These are phyloP conservation scores for Tricholoma furcatifolium DNA, from an alignment of 768 basidiomycete genomes.

Conservation along the genomic window DNA sequence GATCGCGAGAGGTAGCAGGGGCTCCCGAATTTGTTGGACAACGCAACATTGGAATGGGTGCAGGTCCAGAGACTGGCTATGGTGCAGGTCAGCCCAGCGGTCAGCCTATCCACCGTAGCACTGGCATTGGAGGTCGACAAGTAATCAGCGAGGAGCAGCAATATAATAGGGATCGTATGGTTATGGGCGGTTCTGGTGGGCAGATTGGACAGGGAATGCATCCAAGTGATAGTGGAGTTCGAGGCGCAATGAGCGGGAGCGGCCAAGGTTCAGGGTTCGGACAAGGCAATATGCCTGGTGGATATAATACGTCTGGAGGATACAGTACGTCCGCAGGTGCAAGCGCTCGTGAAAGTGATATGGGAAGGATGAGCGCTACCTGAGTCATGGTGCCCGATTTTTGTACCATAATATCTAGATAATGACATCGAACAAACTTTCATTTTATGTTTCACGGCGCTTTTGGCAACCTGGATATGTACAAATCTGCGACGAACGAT, in stretches of 20 bases:
- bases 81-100: not conserved
- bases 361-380: not conserved
- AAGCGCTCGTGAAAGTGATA: not conserved
- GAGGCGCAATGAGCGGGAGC: not conserved
- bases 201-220: not conserved
- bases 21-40: conserved; percentile 4
- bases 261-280: not conserved
- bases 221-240: not conserved
- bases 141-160: not conserved
- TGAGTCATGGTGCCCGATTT: not conserved
- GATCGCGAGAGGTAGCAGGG: not conserved
- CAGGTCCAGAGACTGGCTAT: not conserved
- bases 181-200: not conserved
- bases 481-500: too few relatives aligned
- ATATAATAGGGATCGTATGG: conserved; percentile 2
- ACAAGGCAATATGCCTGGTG: conserved; percentile 9
- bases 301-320: not conserved
- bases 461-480: too few relatives aligned
- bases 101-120: conserved; percentile 4
- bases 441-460: too few relatives aligned
- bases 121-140: conserved; percentile 6
- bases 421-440: too few relatives aligned
- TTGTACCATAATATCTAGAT: not conserved
- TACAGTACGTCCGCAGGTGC: not conserved
- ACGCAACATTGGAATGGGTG: not conserved